These are phyloP conservation scores for Fusarium mundagurra DNA, from an alignment of 2,329 filamentous ascomycete genomes.

Conservation along the genomic window DNA sequence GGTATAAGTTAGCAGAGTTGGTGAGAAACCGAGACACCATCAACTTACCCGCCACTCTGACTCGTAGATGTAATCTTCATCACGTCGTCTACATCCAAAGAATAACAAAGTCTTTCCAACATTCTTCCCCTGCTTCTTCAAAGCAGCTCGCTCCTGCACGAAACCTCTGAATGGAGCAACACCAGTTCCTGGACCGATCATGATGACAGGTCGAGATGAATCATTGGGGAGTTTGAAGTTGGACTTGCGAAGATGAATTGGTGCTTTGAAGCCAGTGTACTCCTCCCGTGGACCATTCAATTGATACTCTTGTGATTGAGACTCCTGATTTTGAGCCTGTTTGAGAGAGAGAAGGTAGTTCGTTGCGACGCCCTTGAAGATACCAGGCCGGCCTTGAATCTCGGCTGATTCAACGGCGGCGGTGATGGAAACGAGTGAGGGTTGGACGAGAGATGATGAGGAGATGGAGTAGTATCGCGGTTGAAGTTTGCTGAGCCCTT, in stretches of 20 bases:
- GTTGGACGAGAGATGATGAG: conserved; percentile 16
- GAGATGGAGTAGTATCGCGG: conserved; percentile 31
- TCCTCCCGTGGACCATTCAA: neutral
- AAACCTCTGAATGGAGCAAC: conserved; percentile 16
- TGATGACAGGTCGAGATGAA: neutral
- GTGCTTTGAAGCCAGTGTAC: neutral
- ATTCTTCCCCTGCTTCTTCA: neutral
- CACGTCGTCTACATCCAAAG: neutral
- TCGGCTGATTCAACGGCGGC: neutral
- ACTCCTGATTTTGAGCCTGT: neutral
- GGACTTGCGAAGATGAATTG: neutral
- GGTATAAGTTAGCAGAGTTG: fast-evolving
- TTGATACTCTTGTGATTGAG: neutral
- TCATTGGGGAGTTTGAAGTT: conserved; percentile 5
- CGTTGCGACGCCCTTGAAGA: conserved; percentile 1
- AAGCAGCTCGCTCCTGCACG: neutral
- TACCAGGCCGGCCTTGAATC: neutral
- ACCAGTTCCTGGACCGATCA: conserved; percentile 14
- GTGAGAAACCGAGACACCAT: fast-evolving
- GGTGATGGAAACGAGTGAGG: conserved; percentile 7
- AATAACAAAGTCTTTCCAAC: neutral
- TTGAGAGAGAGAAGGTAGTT: conserved; percentile 19
- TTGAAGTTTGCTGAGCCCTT: conserved; percentile 11
- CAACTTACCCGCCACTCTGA: neutral
- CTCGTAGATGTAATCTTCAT: neutral